phyloP scores from a whole-genome alignment of 306 rosid genomes.

The Carpinus viminea region DNA sequence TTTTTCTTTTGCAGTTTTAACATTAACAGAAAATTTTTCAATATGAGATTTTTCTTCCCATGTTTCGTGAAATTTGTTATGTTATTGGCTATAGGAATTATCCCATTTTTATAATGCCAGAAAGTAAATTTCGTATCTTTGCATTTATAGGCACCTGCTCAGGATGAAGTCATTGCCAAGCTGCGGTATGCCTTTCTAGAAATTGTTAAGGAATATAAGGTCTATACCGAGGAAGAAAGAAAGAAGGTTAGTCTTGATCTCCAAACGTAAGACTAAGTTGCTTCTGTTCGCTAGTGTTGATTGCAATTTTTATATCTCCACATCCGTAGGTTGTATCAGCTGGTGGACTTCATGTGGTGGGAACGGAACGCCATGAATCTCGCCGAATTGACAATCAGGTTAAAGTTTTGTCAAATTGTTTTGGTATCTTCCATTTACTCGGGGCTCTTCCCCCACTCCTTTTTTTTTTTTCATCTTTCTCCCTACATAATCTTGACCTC shows the following conservation, averaged over 20 bases:
- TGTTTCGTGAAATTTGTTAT: slow-evolving; percentile 1
- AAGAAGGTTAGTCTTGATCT: slow-evolving; percentile 56
- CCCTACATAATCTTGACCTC: slow-evolving; percentile 6
- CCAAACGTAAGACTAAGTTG: slow-evolving; percentile 17
- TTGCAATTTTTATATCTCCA: slow-evolving; percentile 23
- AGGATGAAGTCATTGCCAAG: slow-evolving; percentile 78
- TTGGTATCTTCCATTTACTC: slow-evolving; percentile 11
- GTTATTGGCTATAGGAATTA: slow-evolving; percentile 12
- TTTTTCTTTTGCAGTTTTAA: slow-evolving; percentile 5
- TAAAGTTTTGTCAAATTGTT: slow-evolving; percentile 23
- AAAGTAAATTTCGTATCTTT: slow-evolving; percentile 17
- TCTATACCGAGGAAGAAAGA: slow-evolving; percentile 86
- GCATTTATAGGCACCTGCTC: slow-evolving; percentile 79
- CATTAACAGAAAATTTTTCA: slow-evolving; percentile 2
- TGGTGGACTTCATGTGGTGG: slow-evolving; percentile 96
- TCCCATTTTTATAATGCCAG: slow-evolving; percentile 2
- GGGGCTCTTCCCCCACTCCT: neutral
- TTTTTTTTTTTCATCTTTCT: slow-evolving; percentile 16
- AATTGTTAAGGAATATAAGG: slow-evolving; percentile 80
- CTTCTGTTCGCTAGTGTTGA: slow-evolving; percentile 22
- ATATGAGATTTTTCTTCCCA: neutral
- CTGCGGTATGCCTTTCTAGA: slow-evolving; percentile 77
- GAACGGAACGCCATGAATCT: slow-evolving; percentile 96
- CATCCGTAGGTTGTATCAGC: slow-evolving; percentile 80
- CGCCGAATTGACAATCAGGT: slow-evolving; percentile 98